phyloP scores from a whole-genome alignment of 2,329 filamentous ascomycete species.

The Penicillium sp. region DNA sequence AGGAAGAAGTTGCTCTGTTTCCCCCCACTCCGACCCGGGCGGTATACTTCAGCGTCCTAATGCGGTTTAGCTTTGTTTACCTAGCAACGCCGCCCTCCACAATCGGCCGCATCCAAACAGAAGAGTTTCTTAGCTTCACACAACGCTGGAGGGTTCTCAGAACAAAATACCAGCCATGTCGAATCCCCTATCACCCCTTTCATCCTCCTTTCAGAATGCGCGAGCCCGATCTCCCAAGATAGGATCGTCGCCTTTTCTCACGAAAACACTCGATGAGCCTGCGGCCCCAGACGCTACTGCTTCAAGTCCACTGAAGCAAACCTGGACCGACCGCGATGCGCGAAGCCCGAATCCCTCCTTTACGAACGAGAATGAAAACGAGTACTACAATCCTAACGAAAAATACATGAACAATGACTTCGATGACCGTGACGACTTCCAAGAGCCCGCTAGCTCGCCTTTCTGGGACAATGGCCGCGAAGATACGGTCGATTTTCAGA shows the following conservation, averaged over 20 bases:
- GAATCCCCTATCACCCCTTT: slow-evolving; percentile 46
- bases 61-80: slow-evolving; percentile 26
- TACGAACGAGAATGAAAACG: slow-evolving; percentile 18
- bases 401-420: slow-evolving; percentile 27
- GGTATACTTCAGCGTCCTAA: slow-evolving; percentile 8
- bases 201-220: slow-evolving; percentile 47
- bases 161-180: slow-evolving; percentile 37
- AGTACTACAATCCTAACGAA: slow-evolving; percentile 17
- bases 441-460: slow-evolving; percentile 39
- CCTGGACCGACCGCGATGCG: slow-evolving; percentile 15
- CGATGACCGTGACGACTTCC: slow-evolving; percentile 19
- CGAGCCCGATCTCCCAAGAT: slow-evolving; percentile 35
- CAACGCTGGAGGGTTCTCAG: neutral
- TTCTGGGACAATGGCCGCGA: slow-evolving; percentile 40
- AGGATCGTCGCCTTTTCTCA: slow-evolving; percentile 28
- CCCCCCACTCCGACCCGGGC: neutral
- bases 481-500: slow-evolving; percentile 38
- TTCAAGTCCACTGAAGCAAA: slow-evolving; percentile 34
- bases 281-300: slow-evolving; percentile 24
- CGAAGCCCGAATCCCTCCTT: slow-evolving; percentile 18
- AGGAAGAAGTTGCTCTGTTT: too few species aligned
- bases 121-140: slow-evolving; percentile 2
- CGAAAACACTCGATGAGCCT: slow-evolving; percentile 25
- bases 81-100: slow-evolving; percentile 17
- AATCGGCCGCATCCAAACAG: slow-evolving; percentile 4